phyloP scores from a whole-genome alignment of 2,329 filamentous ascomycete genomes.

The Tricladium varicosporioides region DNA sequence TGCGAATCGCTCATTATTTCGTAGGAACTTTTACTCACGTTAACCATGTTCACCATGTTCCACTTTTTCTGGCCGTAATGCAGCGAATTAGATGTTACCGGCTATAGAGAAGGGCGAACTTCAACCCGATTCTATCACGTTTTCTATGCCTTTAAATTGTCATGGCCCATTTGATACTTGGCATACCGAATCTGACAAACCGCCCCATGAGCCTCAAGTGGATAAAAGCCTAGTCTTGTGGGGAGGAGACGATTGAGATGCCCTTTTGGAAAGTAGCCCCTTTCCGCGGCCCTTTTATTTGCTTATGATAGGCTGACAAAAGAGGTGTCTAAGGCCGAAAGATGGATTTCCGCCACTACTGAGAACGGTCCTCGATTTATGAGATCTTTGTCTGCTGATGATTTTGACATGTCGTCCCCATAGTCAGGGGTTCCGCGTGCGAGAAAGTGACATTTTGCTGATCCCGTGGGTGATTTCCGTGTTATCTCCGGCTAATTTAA shows the following conservation, averaged over 20 bases:
- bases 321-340: too few species aligned
- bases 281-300: too few species aligned
- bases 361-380: not conserved
- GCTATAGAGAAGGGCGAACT: too few species aligned
- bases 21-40: too few species aligned
- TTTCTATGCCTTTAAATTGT: not conserved
- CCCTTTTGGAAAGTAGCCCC: not conserved
- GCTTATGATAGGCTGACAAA: too few species aligned
- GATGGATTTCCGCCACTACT: too few species aligned
- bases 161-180: not conserved
- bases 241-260: not conserved
- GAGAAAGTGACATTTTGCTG: not conserved
- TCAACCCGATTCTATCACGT: not conserved
- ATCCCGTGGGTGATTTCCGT: constrained; percentile 4
- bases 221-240: not conserved
- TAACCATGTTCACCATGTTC: too few species aligned
- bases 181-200: not conserved
- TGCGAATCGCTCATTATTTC: too few species aligned
- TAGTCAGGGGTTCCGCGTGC: not conserved
- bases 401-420: not conserved
- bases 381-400: not conserved
- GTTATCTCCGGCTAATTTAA: constrained; percentile 3
- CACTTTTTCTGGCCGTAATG: too few species aligned
- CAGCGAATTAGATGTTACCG: too few species aligned
- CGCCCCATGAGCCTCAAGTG: not conserved